Evolutionary conservation across 2,329 filamentous ascomycete species (phyloP), one percentile per base, ranked within the genome.

Genomic region (Penicillium occitanis): DNA sequence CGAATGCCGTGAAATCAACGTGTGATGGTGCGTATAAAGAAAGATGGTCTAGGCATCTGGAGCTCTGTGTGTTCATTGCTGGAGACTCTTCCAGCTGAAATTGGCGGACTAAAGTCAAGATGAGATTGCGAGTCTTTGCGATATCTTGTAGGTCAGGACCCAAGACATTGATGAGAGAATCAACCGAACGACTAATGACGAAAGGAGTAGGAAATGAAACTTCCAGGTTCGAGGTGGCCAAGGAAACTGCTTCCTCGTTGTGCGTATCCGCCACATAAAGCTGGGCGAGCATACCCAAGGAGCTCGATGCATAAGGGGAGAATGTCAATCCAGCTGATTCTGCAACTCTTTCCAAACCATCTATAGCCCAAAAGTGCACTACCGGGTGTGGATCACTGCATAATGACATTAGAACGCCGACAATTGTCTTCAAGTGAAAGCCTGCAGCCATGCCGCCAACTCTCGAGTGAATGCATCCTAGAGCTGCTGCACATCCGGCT

Each of bases 391-490:
- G 92, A 74, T 99, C 95, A 71, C 93, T 97, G 76, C 93, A 94
- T 10, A 99, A 85, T 7, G 95, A 98, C 91, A 98, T 96, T n/a
- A 99, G 82, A 46, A 99, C 96, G 19, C 94, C 91, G n/a, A 97
- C 86, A 60, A 99, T 97, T 1, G 93, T 97, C 81, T 98, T 98
- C 61, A 99, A 84, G 76, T 99, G 95, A 72, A 95, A 93, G 3
- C 93, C 93, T 64, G 95, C 95, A 63, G 95, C 95, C 93, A 99
- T 98, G 65, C 95, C 94, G 66, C 95, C 96, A 40, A 99, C 91
- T 76, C 97, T 93, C 19, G 92, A 91, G 79, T 99, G 93, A 61
- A 99, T 98, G 65, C 90, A 91, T 8, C 95, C 95, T 35, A 99
- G 82, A 13, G 95, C 93, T 82, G 96, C 92, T 17, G 96, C 95